Evolutionary conservation across 371 early-diverging fungal species (phyloP).

Genomic region (Nematocida sp.): DNA sequence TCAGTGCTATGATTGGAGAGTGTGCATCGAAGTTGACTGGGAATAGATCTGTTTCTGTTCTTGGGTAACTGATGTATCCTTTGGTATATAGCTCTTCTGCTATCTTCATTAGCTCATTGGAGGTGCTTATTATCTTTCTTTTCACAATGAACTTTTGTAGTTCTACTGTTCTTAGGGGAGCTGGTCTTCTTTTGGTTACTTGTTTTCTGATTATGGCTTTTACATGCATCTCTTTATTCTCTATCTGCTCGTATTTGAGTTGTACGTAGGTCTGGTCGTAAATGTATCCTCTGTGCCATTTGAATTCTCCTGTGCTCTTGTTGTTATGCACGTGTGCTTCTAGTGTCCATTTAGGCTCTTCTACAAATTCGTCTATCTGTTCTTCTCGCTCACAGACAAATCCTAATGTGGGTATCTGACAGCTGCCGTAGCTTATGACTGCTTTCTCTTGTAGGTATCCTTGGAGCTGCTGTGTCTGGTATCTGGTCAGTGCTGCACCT

Average conservation of each 20-base stretch:
- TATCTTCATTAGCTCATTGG: conserved; percentile 75
- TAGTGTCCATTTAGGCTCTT: conserved; percentile 83
- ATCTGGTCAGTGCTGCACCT: conserved; percentile 87
- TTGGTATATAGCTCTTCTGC: conserved; percentile 48
- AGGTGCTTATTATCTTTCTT: conserved; percentile 65
- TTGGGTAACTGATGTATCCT: conserved; percentile 91
- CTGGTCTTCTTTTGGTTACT: conserved; percentile 85
- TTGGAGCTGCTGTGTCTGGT: conserved; percentile 74
- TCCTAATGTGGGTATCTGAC: conserved; percentile 97
- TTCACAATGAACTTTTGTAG: conserved; percentile 63
- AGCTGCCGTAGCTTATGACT: conserved; percentile 83
- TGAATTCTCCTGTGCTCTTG: conserved; percentile 48
- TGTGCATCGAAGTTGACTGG: conserved; percentile 71
- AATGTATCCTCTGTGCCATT: conserved; percentile 60
- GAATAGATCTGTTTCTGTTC: conserved; percentile 95
- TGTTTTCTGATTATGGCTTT: conserved; percentile 70
- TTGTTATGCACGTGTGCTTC: conserved; percentile 65
- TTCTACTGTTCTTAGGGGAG: conserved; percentile 69
- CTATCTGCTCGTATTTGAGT: conserved; percentile 4
- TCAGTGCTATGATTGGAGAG: conserved; percentile 52
- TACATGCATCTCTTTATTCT: neutral
- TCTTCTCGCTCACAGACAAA: conserved; percentile 88
- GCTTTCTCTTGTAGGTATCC: conserved; percentile 13
- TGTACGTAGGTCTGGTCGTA: conserved; percentile 63
- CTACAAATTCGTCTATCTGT: conserved; percentile 72